Evolutionary conservation across 495 filamentous ascomycete species (phyloP).

Genomic region (Daldinia bambusicola): DNA sequence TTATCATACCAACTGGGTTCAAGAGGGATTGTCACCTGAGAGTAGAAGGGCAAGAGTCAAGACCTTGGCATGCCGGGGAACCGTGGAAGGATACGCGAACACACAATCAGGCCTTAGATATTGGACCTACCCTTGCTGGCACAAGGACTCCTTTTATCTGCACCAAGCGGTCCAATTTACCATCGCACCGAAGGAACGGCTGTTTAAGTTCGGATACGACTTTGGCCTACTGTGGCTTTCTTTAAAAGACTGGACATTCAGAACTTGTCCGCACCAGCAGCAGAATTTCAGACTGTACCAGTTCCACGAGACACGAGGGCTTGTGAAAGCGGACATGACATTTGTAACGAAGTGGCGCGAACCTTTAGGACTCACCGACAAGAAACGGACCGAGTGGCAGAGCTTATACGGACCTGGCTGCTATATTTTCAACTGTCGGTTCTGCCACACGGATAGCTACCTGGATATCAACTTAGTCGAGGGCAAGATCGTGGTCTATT

Average conservation of each 20-base stretch:
- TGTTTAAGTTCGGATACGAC: constrained; percentile 21
- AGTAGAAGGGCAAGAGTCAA: constrained; percentile 7
- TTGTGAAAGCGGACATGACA: constrained; percentile 25
- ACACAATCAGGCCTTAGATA: constrained; percentile 25
- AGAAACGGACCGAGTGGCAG: constrained; percentile 30
- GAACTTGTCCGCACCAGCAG: constrained; percentile 40
- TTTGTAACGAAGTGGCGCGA: constrained; percentile 28
- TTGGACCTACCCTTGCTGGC: constrained; percentile 25
- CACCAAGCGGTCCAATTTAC: constrained; percentile 39
- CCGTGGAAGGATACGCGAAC: constrained; percentile 22
- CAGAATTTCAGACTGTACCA: constrained; percentile 35
- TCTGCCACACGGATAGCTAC: constrained; percentile 43
- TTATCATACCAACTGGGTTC: constrained; percentile 43
- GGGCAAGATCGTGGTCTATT: constrained; percentile 33
- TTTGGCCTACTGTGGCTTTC: constrained; percentile 2
- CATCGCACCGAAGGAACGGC: constrained; percentile 35
- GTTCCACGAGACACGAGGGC: constrained; percentile 32
- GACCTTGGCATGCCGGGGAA: constrained; percentile 20
- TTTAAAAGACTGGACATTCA: constrained; percentile 32
- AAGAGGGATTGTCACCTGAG: constrained; percentile 7
- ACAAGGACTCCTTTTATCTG: constrained; percentile 29
- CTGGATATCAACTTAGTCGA: constrained; percentile 32
- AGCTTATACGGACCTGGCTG: constrained; percentile 24
- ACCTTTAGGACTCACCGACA: neutral
- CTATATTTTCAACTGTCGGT: constrained; percentile 23